A percentile compares a stretch with the other conserved stretches of the same genome.
These are phyloP conservation scores for Gonapodya prolifera DNA, from an alignment of 192 early-diverging fungal species.

Conservation along the genomic window DNA sequence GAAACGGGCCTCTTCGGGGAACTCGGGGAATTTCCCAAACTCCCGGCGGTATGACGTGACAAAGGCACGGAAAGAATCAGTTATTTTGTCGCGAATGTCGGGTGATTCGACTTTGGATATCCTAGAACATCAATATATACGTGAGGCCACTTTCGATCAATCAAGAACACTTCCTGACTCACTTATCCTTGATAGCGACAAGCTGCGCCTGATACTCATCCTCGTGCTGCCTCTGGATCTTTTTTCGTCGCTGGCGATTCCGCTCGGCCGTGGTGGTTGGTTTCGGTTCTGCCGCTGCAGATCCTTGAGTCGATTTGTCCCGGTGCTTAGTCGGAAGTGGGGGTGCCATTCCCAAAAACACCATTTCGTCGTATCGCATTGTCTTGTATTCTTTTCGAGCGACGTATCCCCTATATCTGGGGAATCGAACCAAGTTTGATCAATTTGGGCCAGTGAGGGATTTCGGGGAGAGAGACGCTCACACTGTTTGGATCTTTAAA, in stretches of 20 bases:
- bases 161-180: background rate
- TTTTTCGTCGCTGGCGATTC: conserved; percentile 34
- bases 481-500: conserved; percentile 40
- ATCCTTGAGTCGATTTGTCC: conserved; percentile 21
- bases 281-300: conserved; percentile 23
- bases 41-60: too few relatives aligned
- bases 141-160: too few relatives aligned
- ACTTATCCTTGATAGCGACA: conserved; percentile 48
- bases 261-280: conserved; percentile 24
- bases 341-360: conserved; percentile 28
- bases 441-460: background rate
- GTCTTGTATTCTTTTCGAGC: conserved; percentile 24
- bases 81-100: too few relatives aligned
- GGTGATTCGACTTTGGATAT: too few relatives aligned
- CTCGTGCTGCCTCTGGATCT: conserved; percentile 39
- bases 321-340: conserved; percentile 12
- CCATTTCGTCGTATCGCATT: conserved; percentile 29
- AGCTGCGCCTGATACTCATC: conserved; percentile 48
- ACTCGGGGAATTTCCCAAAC: too few relatives aligned
- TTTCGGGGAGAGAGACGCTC: conserved; percentile 6
- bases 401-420: conserved; percentile 32
- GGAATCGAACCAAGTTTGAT: background rate
- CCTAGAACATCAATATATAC: too few relatives aligned
- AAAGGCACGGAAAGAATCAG: too few relatives aligned
- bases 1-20: too few relatives aligned